Evolutionary conservation across 805 yeast genomes (phyloP), one percentile per base, ranked within the genome.

Genomic region (Monosporozyma aerobia): DNA sequence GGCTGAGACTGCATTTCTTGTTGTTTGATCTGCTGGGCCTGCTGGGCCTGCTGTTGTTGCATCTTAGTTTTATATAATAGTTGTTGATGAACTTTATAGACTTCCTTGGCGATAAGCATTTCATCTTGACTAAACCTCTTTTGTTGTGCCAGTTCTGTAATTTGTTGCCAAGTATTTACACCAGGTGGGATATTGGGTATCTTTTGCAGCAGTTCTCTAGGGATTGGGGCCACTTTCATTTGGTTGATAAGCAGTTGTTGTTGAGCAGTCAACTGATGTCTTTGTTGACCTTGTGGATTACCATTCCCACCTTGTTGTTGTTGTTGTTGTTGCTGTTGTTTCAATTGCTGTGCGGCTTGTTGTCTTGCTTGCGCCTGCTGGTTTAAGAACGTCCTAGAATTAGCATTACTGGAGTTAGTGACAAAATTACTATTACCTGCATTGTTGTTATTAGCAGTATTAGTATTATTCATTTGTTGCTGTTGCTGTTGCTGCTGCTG

Each of bases 161-260:
- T 58, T 51, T 60, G 63, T 53, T 81, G 79, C 96, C 96, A 90
- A 6, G 95, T 87, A 58, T 78, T 83, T 30, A 83, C 83, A 49
- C 82, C 84, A 13, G 83, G 83, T 0, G 97, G 97, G 7, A 60
- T 50, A 52, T 57, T 57, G 39, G 63, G 63, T 13, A 60, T 59
- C 40, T 64, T 63, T 44, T 60, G 59, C 44, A 63, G 37, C 47
- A 70, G 53, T 53, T 59, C 57, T 44, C 57, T 57, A 50, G 62
- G 67, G 29, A 90, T 87, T 3, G 87, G 89, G 2, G 81, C 71
- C 44, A 79, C 80, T 56, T 83, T 79, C 63, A 87, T 69, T 52
- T 76, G 78, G 32, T 73, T 62, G 37, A 66, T 74, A 57, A 77
- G 64, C 46, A 59, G 62, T 46, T 60, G 65, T 37, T 57, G 64